Conservation (phyloP, 805 yeast genomes). For the Komagataella populi region DNA sequence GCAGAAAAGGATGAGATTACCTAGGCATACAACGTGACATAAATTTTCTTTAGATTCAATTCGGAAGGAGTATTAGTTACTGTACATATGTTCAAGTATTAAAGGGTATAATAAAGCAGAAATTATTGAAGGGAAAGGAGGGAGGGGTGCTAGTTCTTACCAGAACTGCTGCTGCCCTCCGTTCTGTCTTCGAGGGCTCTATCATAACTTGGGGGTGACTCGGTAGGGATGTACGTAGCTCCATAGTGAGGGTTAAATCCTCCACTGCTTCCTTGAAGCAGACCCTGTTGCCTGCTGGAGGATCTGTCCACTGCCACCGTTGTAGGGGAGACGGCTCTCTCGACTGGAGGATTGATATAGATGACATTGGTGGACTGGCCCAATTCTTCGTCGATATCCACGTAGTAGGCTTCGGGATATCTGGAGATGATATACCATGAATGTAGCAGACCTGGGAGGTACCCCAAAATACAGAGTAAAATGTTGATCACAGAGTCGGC, state of each 20-base stretch:
- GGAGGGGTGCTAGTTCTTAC: neutral
- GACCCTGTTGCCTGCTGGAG: neutral
- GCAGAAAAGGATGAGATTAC: neutral
- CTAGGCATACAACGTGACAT: neutral
- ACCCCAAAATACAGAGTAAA: constrained; percentile 45
- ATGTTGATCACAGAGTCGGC: constrained; percentile 60
- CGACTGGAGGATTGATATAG: neutral
- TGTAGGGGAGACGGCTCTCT: neutral
- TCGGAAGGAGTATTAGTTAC: neutral
- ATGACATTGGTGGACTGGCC: neutral
- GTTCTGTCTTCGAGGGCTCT: neutral
- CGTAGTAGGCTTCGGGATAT: constrained; percentile 24
- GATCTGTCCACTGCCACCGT: neutral
- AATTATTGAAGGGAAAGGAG: neutral
- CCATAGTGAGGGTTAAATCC: neutral
- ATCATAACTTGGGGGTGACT: neutral
- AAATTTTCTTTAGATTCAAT: neutral
- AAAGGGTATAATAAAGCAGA: neutral
- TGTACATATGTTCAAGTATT: neutral
- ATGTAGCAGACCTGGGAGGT: constrained; percentile 60
- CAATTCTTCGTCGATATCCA: constrained; percentile 5
- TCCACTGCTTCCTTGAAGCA: neutral
- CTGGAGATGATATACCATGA: constrained; percentile 49
- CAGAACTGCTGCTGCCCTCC: neutral
- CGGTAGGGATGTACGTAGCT: neutral